Conservation (phyloP, 352 stramenopile species). For the Phytophthora uliginosa region DNA sequence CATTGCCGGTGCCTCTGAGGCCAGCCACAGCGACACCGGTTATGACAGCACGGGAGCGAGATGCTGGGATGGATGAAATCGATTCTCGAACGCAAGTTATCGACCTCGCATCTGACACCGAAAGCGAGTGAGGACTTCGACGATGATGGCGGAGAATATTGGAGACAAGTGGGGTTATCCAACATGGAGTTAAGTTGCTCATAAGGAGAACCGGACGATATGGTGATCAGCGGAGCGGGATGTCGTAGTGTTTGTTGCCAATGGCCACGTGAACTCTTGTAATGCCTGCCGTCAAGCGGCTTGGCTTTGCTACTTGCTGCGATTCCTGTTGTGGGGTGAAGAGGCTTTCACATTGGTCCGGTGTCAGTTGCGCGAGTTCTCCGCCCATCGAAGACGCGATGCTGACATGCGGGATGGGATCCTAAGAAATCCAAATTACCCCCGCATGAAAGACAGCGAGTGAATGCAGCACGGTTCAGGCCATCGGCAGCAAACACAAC, state of each 20-base stretch:
- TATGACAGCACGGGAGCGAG: constrained; percentile 22
- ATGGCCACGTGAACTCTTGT: constrained; percentile 71
- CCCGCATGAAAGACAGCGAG: constrained; percentile 6
- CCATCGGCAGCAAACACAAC: constrained; percentile 62
- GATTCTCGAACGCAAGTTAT: constrained; percentile 43
- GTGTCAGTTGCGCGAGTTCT: constrained; percentile 52
- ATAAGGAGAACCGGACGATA: constrained; percentile 2
- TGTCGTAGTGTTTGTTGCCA: constrained; percentile 88
- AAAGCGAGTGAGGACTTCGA: constrained; percentile 46
- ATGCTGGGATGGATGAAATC: constrained; percentile 24
- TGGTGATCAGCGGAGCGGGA: constrained; percentile 55
- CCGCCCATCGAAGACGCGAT: constrained; percentile 74
- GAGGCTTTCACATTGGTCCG: constrained; percentile 46
- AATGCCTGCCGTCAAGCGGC: constrained; percentile 32
- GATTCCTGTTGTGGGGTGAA: constrained; percentile 23
- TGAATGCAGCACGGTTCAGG: constrained; percentile 12
- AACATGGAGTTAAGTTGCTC: constrained; percentile 11
- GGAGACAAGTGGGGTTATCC: not conserved
- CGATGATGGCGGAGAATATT: not conserved
- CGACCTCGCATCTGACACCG: constrained; percentile 60
- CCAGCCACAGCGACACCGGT: constrained; percentile 8
- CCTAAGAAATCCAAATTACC: constrained; percentile 39
- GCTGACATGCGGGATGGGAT: constrained; percentile 86
- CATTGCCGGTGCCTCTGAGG: constrained; percentile 29
- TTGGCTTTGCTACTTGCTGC: constrained; percentile 23